A percentile compares a stretch with the other conserved stretches of the same genome.
Evolutionary conservation across 192 early-diverging fungal species (phyloP).

Genomic region (Coemansia sp.): DNA sequence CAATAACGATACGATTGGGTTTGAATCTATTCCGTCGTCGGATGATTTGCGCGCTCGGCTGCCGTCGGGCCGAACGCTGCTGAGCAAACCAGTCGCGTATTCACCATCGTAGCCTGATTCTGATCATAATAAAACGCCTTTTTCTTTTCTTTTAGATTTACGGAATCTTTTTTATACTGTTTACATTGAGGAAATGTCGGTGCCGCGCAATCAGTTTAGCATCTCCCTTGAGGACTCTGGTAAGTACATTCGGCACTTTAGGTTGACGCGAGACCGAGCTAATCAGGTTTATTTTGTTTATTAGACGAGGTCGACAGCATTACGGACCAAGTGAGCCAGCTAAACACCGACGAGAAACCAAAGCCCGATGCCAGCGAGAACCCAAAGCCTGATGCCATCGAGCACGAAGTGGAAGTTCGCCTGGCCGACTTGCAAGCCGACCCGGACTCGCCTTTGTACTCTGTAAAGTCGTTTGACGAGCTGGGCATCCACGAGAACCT

Average conservation of each 20-base stretch:
- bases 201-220: conserved; percentile 28
- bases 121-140: neutral
- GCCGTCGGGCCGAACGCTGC: conserved; percentile 42
- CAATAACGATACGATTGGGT: conserved; percentile 55
- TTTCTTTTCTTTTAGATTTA: conserved; percentile 4
- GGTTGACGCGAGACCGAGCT: too few relatives aligned
- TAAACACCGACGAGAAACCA: conserved; percentile 6
- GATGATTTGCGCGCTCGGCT: conserved; percentile 44
- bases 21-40: conserved; percentile 46
- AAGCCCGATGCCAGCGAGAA: neutral
- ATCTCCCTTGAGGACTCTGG: conserved; percentile 40
- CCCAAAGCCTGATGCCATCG: too few relatives aligned
- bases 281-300: too few relatives aligned
- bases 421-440: conserved; percentile 68
- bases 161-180: neutral
- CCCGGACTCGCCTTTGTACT: conserved; percentile 73
- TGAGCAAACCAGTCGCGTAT: conserved; percentile 37
- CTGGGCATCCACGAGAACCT: conserved; percentile 75
- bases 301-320: conserved; percentile 36
- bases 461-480: conserved; percentile 76
- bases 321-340: conserved; percentile 15
- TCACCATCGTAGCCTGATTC: conserved; percentile 1
- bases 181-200: conserved; percentile 4
- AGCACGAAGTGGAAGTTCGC: conserved; percentile 61
- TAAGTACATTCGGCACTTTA: neutral